Evolutionary conservation across 2,329 filamentous ascomycete genomes (phyloP), one percentile per base, ranked within the genome.

Genomic region (Emmonsiellopsis sp.): DNA sequence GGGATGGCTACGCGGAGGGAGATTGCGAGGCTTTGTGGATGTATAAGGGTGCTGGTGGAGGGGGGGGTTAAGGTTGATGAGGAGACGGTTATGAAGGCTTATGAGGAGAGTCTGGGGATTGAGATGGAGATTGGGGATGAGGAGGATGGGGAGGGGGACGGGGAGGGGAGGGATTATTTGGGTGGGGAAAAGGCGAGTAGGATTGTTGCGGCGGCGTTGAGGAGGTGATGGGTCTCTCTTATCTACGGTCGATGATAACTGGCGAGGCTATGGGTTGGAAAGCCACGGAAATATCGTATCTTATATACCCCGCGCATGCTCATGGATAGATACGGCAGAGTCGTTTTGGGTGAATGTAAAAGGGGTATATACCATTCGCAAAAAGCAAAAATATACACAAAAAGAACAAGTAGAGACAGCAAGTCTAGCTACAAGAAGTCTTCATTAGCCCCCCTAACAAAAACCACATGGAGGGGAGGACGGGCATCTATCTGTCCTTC

Each of bases 51-150:
- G 1, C 73, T 98, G 55, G 87, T 95, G 2, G 86, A 94, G 67
- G 83, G 86, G 44, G 88, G 88, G 0, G 74, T 93, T 43, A 82
- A 84, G 55, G 89, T 98, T 32, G 93, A 97, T 62, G 92, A 97
- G 72, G 88, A 93, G 43, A 91, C 84, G 67, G 86, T 97, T 21
- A 85, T 83, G 62, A 83, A 77, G 62, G 89, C 87, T 0, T 98
- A 97, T 66, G 82, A 86, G 51, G 87, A 86, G 57, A 87, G 87
- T 33, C 75, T 95, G 2, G 87, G 94, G 62, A 75, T 92, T 44
- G 73, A 74, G 52, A 56, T 74, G 53, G 71, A 73, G 54, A 58
- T 68, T 32, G 67, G 67, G 2, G 70, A 70, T 46, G 67, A 71
- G 43, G 71, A 71, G 1, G 65, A 67, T 6, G 56, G 46, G 27